Base-by-base conservation (phyloP, 768 basidiomycete species). In the Neoboletus brunneissimus region DNA sequence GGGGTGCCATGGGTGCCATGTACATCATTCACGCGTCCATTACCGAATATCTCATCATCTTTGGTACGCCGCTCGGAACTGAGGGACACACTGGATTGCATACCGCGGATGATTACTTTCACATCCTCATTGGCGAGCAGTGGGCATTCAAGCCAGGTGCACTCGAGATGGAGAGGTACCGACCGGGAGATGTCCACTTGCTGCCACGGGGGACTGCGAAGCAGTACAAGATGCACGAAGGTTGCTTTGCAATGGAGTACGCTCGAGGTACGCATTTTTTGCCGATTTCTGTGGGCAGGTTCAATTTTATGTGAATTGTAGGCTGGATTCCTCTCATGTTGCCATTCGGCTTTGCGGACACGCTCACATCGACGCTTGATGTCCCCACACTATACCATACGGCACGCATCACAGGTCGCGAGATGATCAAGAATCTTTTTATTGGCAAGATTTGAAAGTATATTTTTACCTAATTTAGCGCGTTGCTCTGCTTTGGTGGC, bases 271-370 rank as follows among this genome's bases (percentile, higher is more conserved):
- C 38, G 56, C 48, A 81, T 16, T 55, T 43, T n/a, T 37, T 48
- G 8, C n/a, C 8, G 34, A 48, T 27, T 45, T 46, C 11, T 40
- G 25, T 32, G 34, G 20, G 7, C 22, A n/a, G 46, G 12, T 40
- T 45, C 27, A 25, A 40, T 32, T 40, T 51, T 12, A 54, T 34
- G 51, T 47, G 43, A n/a, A 51, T 9, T 16, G 11, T 32, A 97
- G 95, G 96, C 23, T 98, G 96, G 94, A 98, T 99, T 63, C 96
- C 97, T 0, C 75, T 87, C 44, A 98, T 98, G 96, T 70, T 98
- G 58, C 94, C 94, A 0, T 98, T 99, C 64, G 97, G 97, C 0
- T 81, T 94, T 54, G 86, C 88, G 29, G 97, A 99, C 72, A 79
- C 77, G 5, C 64, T 98, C 48, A 83, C 86, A 15, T 98, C 96